Conservation (phyloP, 2,329 filamentous ascomycete species). For the Trichoderma asperellum region DNA sequence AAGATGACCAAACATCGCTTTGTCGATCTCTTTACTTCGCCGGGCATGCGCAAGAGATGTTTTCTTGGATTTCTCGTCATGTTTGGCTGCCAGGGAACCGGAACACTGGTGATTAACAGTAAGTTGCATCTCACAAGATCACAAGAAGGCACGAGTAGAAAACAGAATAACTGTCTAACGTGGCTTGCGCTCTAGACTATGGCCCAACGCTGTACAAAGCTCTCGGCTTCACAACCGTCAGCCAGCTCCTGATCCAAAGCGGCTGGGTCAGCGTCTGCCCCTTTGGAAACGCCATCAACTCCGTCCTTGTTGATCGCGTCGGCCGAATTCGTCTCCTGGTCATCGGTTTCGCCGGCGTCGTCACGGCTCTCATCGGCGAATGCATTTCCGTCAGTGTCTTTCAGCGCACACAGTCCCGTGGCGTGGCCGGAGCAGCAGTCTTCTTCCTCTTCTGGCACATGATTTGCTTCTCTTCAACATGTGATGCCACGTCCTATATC, state of each 20-base stretch:
- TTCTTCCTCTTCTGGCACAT: constrained; percentile 18
- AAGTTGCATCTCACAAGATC: neutral
- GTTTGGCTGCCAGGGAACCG: constrained; percentile 8
- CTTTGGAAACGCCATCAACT: constrained; percentile 6
- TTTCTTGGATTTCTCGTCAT: constrained; percentile 3
- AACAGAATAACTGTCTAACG: neutral
- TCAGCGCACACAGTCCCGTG: neutral
- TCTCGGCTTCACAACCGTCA: constrained; percentile 7
- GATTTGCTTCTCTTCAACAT: neutral
- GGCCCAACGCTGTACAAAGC: constrained; percentile 16
- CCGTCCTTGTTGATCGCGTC: constrained; percentile 4
- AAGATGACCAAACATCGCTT: constrained; percentile 3
- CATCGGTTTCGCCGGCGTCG: neutral
- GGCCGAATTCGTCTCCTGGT: constrained; percentile 14
- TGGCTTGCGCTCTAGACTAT: neutral
- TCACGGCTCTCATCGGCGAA: constrained; percentile 10
- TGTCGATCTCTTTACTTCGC: constrained; percentile 3
- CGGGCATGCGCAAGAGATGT: neutral
- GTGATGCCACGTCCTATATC: constrained; percentile 7
- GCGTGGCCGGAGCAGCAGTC: neutral
- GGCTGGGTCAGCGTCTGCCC: constrained; percentile 7
- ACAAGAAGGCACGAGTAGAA: too few species aligned
- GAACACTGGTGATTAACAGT: constrained; percentile 6
- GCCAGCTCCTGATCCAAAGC: constrained; percentile 6
- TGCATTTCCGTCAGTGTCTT: constrained; percentile 2